These are phyloP conservation scores for Pichia sp. DNA, from an alignment of 1,139 yeast genomes.

Conservation along the genomic window DNA sequence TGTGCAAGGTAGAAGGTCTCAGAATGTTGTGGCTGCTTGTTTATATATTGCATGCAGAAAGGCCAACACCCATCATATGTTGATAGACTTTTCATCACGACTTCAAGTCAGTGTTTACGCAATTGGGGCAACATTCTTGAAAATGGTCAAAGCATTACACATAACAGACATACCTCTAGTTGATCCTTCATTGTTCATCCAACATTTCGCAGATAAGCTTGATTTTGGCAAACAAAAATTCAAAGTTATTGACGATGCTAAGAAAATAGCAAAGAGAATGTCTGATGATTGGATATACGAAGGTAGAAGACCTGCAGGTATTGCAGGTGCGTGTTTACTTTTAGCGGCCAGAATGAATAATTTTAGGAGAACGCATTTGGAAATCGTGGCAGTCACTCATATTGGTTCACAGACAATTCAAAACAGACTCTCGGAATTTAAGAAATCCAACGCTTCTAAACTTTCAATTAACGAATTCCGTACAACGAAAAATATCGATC, in stretches of 20 bases:
- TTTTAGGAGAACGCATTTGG: slow-evolving; percentile 83
- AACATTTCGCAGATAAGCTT: slow-evolving; percentile 83
- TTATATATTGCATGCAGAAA: slow-evolving; percentile 89
- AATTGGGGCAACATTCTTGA: slow-evolving; percentile 89
- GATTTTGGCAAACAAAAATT: slow-evolving; percentile 66
- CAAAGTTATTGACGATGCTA: slow-evolving; percentile 81
- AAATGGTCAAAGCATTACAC: slow-evolving; percentile 76
- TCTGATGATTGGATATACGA: slow-evolving; percentile 91
- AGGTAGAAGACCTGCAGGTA: slow-evolving; percentile 97
- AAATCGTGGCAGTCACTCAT: slow-evolving; percentile 91
- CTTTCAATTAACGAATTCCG: slow-evolving; percentile 72
- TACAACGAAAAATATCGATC: slow-evolving; percentile 27
- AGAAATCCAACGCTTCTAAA: slow-evolving; percentile 63
- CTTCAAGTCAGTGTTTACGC: slow-evolving; percentile 88
- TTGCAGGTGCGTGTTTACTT: slow-evolving; percentile 93
- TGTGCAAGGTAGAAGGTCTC: slow-evolving; percentile 92
- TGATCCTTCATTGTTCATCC: slow-evolving; percentile 90
- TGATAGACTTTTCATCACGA: slow-evolving; percentile 87
- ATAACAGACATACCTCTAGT: slow-evolving; percentile 75
- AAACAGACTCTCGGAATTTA: slow-evolving; percentile 81
- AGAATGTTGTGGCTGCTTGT: slow-evolving; percentile 92
- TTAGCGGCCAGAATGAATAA: slow-evolving; percentile 96
- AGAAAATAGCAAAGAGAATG: slow-evolving; percentile 82
- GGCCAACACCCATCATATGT: slow-evolving; percentile 87
- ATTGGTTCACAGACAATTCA: slow-evolving; percentile 93